Evolutionary conservation across 2,329 filamentous ascomycete genomes (phyloP), one percentile per base, ranked within the genome.

Genomic region (Penicillium sp.): DNA sequence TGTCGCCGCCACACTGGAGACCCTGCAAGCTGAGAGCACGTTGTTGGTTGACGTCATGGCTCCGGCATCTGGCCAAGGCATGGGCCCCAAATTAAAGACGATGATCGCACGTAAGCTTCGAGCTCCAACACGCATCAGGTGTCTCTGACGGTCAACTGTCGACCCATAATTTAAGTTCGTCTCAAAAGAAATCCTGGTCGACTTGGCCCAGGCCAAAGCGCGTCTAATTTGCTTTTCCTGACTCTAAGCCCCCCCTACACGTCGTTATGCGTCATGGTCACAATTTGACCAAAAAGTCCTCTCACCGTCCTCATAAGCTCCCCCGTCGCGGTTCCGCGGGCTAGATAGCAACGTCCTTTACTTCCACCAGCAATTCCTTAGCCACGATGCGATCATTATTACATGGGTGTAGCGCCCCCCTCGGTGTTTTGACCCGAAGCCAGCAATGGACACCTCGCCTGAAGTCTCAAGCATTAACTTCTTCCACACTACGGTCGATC

Each of bases 181-280:
- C 29, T 8, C 29, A 3, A 32, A 32, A 32, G 29, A 32, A 32
- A 32, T 11, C 29, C 29, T 28, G 39, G 13, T 33, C 25, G 29
- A 47, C 43, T 45, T 28, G 13, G 5, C 42, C 38, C 26, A 9
- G 11, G 24, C n/a, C 18, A 25, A 40, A 40, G 35, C 9, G 32
- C 42, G 37, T 43, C 9, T 39, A 18, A 11, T 40, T 35, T 5
- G 25, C 27, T 9, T 7, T 29, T 44, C 36, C 27, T 26, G 34
- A 46, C 40, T 18, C 18, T 18, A 39, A 45, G 27, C 33, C 18
- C 18, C 18, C 18, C 18, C 18, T 9, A 37, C 44, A 50, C 50
- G 42, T 45, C 50, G 29, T 32, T 40, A 29, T 50, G 51, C 52
- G 52, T 54, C 50, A 54, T 54, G 52, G 25, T 42, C 43, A 28